Conservation (phyloP, 257 asterid genomes). For the Coffea canephora region DNA sequence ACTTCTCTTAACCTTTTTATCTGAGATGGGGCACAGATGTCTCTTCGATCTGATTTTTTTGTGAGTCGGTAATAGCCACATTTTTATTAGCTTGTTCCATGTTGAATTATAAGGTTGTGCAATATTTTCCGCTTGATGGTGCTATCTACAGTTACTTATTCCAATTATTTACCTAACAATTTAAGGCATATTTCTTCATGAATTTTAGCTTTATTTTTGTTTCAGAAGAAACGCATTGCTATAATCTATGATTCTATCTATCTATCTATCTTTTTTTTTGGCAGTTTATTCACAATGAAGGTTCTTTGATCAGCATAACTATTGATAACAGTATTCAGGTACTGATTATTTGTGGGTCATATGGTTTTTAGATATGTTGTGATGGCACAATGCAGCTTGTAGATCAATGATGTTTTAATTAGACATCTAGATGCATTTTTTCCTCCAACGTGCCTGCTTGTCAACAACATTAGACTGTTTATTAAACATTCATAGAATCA, state of each 20-base stretch:
- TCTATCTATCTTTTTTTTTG: slow-evolving; percentile 5
- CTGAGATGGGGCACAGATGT: no score
- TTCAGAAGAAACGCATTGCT: not conserved
- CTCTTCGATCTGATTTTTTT: not conserved
- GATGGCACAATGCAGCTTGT: not conserved
- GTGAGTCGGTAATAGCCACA: not conserved
- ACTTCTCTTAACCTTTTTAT: not conserved
- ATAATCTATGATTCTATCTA: slow-evolving; percentile 20
- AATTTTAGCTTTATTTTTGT: not conserved
- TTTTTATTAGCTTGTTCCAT: not conserved
- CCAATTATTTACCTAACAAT: not conserved
- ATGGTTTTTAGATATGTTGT: not conserved
- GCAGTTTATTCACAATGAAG: slow-evolving; percentile 93
- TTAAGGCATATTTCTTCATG: not conserved
- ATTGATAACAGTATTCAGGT: slow-evolving; percentile 84
- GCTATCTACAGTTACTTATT: no score
- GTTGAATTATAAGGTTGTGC: not conserved
- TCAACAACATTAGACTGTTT: not conserved
- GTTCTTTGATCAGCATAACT: slow-evolving; percentile 70
- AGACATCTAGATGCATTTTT: not conserved
- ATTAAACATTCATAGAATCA: not conserved
- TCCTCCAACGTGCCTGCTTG: not conserved
- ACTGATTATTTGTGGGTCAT: slow-evolving; percentile 14
- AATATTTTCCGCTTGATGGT: not conserved
- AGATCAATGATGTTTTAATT: not conserved